Evolutionary conservation across 768 basidiomycete genomes (phyloP), one percentile per base, ranked within the genome.

Genomic region (Termitomyces sp.): DNA sequence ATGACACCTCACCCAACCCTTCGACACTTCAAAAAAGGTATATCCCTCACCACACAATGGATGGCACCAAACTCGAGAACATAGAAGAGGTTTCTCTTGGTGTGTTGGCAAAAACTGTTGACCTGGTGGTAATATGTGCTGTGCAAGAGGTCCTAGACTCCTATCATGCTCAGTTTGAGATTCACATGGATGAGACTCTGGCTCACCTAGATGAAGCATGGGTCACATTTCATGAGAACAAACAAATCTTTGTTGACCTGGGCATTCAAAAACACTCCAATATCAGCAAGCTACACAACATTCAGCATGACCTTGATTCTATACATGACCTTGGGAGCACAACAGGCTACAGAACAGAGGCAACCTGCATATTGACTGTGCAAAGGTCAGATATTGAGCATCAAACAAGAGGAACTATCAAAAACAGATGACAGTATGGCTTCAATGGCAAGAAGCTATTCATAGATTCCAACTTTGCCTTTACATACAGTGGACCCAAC

Each of bases 21-120:
- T 0, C 71, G 76, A 0, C 74, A 78, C 48, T 81, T 81, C 70
- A 72, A 69, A 38, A 74, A 73, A 10, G 79, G 81, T 0, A 79
- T 83, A 20, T 77, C 74, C 0, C 37, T 63, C 0, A 65, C 77
- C 0, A 69, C 75, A 8, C 79, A 81, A 58, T 78, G 76, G 77
- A 80, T 0, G 81, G 80, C 2, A 72, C 65, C 0, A 79, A 83
- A 64, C 70, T 76, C 57, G 77, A 79, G 53, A 66, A 70, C 0
- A 76, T 79, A 71, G 68, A 75, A 57, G 70, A 70, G 38, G 69
- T 75, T 3, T 75, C 78, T 56, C 25, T 75, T 2, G 71, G 70
- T 0, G 37, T 74, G 1, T n/a, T 81, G 0, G 69, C 71, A 3
- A 72, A 72, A 6, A 68, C 61, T 17, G 55, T 61, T 0, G 55